These are phyloP conservation scores for Fusarium sp. DNA, from an alignment of 2,329 filamentous ascomycete species.

Conservation along the genomic window DNA sequence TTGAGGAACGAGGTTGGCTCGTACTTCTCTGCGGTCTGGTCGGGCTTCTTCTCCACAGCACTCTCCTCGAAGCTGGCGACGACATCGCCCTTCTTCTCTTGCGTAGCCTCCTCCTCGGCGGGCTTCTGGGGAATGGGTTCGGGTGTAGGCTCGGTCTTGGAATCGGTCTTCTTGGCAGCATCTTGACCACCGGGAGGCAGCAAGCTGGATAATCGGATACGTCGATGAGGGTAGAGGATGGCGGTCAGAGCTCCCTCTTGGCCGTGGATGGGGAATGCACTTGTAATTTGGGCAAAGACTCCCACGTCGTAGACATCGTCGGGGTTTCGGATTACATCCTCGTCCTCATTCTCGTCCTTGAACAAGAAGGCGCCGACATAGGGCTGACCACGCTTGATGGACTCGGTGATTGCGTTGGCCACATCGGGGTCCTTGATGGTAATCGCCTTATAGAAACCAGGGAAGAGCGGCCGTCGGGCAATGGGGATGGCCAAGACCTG, in stretches of 20 bases:
- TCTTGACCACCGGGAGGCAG: conserved; percentile 74
- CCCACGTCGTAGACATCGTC: conserved; percentile 96
- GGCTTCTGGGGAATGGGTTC: conserved; percentile 70
- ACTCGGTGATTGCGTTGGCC: conserved; percentile 90
- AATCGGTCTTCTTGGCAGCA: conserved; percentile 62
- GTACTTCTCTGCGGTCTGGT: conserved; percentile 68
- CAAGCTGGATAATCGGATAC: conserved; percentile 89
- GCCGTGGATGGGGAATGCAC: conserved; percentile 90
- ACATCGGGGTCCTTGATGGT: conserved; percentile 95
- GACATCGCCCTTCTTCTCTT: conserved; percentile 88
- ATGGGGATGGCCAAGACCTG: conserved; percentile 98
- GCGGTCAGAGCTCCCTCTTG: conserved; percentile 89
- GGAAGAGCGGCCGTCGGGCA: conserved; percentile 91
- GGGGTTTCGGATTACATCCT: conserved; percentile 89
- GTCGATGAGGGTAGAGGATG: conserved; percentile 93
- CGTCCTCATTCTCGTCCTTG: conserved; percentile 94
- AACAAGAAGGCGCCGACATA: conserved; percentile 97
- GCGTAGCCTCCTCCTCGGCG: conserved; percentile 62
- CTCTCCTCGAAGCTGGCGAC: conserved; percentile 97
- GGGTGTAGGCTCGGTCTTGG: conserved; percentile 63
- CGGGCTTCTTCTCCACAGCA: conserved; percentile 70
- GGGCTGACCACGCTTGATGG: conserved; percentile 95
- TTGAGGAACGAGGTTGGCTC: conserved; percentile 92
- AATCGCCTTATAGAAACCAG: conserved; percentile 98
- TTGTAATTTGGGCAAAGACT: conserved; percentile 98